Evolutionary conservation across 2,329 filamentous ascomycete genomes (phyloP), one percentile per base, ranked within the genome.

Genomic region (Penicillium sp.): DNA sequence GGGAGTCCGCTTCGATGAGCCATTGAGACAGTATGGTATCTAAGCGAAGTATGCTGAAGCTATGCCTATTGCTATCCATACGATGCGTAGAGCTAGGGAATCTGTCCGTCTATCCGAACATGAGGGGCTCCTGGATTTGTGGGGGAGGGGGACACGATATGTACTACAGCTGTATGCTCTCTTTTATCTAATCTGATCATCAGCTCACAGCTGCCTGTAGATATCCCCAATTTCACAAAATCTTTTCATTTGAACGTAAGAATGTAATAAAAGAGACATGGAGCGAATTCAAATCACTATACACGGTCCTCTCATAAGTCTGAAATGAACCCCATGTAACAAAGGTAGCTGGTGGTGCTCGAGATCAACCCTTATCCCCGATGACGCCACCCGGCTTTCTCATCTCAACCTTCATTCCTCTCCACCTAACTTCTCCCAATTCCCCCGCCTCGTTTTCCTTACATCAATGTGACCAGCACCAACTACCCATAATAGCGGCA

Each of bases 301-400:
- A 40, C 6, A 12, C 2, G 14, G 5, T 40, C 2, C n/a, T 18
- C 7, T 4, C n/a, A 2, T 4, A 6, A 6, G 6, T 18, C 4
- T 4, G 6, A 22, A 20, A 22, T 14, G 3, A 40, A 20, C 37
- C 4, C 18, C 2, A 12, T 20, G 18, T 22, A 40, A 40, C n/a
- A 40, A 22, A 40, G 1, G 5, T 20, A 40, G 37, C 37, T 22
- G 2, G 18, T 20, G 18, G n/a, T 12, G 18, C 37, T 40, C 4
- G 9, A 22, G 29, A 31, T 18, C 45, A 26, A 18, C 26, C 41
- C 23, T 20, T 49, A 47, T 44, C 26, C 20, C 43, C 55, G 33
- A 61, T 61, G 58, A 59, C 58, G 58, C 51, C 51, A 61, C 51
- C 47, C n/a, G 35, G 18, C 40, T 22, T 35, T 47, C 53, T 47